A percentile compares a stretch with the other conserved stretches of the same genome.
Evolutionary conservation across 495 filamentous ascomycete species (phyloP).

Genomic region (Platismatia glauca): DNA sequence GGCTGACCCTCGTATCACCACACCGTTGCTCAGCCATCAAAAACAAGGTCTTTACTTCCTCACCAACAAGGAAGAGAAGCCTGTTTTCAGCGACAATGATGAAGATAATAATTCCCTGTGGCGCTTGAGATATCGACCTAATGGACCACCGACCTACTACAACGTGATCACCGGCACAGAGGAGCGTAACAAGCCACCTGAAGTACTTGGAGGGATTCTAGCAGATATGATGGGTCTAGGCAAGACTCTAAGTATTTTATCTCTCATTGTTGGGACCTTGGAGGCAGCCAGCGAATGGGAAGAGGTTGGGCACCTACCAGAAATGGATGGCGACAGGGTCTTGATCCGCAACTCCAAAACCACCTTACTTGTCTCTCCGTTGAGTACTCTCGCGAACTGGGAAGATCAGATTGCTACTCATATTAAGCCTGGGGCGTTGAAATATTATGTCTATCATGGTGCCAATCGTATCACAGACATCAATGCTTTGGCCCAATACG

Average conservation of each 20-base stretch:
- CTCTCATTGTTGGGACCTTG: conserved; percentile 58
- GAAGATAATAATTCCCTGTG: conserved; percentile 64
- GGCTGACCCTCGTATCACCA: conserved; percentile 49
- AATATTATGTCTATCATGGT: conserved; percentile 79
- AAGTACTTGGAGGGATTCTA: conserved; percentile 76
- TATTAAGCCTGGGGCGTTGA: conserved; percentile 50
- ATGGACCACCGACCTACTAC: conserved; percentile 53
- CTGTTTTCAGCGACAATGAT: conserved; percentile 44
- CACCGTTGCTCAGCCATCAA: conserved; percentile 74
- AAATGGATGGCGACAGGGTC: conserved; percentile 14
- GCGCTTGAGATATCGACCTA: conserved; percentile 44
- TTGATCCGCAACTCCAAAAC: conserved; percentile 57
- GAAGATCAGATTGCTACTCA: conserved; percentile 80
- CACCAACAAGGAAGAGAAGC: conserved; percentile 64
- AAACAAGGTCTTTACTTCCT: conserved; percentile 89
- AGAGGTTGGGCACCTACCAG: conserved; percentile 17
- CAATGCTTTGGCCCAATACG: conserved; percentile 57
- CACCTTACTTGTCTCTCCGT: conserved; percentile 81
- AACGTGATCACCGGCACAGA: conserved; percentile 76
- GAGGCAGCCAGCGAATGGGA: conserved; percentile 51
- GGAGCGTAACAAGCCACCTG: conserved; percentile 52
- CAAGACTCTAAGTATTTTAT: conserved; percentile 84
- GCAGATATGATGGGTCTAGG: conserved; percentile 98
- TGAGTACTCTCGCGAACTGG: conserved; percentile 90
- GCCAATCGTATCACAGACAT: conserved; percentile 58